phyloP scores from a whole-genome alignment of 2,329 filamentous ascomycete species.

The Talaromyces piceae region DNA sequence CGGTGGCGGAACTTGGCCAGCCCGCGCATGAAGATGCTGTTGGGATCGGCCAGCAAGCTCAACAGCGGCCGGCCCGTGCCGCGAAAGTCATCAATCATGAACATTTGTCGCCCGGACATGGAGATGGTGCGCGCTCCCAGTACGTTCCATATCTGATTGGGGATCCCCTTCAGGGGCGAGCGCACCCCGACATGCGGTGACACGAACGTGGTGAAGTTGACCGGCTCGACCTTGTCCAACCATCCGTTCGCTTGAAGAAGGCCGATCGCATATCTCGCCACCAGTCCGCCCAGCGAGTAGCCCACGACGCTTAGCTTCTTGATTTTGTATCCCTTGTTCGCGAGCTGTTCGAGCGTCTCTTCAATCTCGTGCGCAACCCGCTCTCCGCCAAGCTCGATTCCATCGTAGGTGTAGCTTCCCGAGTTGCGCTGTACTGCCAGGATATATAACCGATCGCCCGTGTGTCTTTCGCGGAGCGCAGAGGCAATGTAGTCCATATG shows the following conservation, averaged over 20 bases:
- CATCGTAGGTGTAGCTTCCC: conserved; percentile 56
- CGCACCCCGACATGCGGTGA: conserved; percentile 74
- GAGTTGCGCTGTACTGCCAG: conserved; percentile 50
- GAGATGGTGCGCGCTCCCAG: conserved; percentile 74
- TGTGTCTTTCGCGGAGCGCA: conserved; percentile 44
- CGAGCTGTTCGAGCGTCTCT: conserved; percentile 46
- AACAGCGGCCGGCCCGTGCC: conserved; percentile 75
- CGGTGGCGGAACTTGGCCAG: conserved; percentile 68
- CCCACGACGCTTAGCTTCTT: conserved; percentile 79
- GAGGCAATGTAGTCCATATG: conserved; percentile 51
- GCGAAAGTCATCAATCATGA: conserved; percentile 77
- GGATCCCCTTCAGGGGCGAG: conserved; percentile 58
- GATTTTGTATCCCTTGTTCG: conserved; percentile 60
- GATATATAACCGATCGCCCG: conserved; percentile 47
- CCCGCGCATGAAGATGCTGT: conserved; percentile 77
- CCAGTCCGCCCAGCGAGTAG: conserved; percentile 81
- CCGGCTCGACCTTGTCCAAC: conserved; percentile 70
- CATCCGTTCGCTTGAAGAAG: conserved; percentile 73
- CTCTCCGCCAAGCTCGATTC: conserved; percentile 62
- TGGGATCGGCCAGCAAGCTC: conserved; percentile 70
- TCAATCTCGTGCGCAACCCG: conserved; percentile 59
- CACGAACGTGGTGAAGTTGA: conserved; percentile 93
- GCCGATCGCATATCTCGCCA: conserved; percentile 79
- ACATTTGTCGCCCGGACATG: conserved; percentile 77
- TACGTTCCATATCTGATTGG: conserved; percentile 69